These are phyloP conservation scores for Middelhovenomyces tepae DNA, from an alignment of 805 yeast genomes.

Conservation along the genomic window DNA sequence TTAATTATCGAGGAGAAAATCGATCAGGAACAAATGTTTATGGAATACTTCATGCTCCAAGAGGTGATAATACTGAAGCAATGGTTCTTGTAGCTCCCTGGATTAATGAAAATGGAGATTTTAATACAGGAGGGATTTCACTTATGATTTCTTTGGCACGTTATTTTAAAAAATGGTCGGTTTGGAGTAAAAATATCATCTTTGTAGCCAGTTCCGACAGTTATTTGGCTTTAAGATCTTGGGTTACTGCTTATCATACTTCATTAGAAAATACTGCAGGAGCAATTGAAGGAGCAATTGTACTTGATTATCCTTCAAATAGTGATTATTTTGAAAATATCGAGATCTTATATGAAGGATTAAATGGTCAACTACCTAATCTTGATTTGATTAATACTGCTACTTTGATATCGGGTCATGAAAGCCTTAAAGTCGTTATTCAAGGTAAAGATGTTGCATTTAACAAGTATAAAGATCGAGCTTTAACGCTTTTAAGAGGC, in stretches of 20 bases:
- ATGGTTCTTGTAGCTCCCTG: constrained; percentile 88
- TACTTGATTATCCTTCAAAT: constrained; percentile 61
- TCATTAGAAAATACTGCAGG: constrained; percentile 85
- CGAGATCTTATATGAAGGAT: constrained; percentile 75
- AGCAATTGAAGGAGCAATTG: constrained; percentile 81
- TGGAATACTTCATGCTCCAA: constrained; percentile 81
- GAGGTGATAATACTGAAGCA: constrained; percentile 95
- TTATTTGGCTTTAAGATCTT: constrained; percentile 57
- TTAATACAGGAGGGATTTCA: constrained; percentile 75
- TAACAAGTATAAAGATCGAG: constrained; percentile 39
- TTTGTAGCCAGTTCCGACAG: constrained; percentile 74
- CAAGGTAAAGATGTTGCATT: constrained; percentile 34
- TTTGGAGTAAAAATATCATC: constrained; percentile 93
- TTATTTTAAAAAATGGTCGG: constrained; percentile 75
- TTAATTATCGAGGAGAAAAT: constrained; percentile 19
- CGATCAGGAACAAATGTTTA: constrained; percentile 46
- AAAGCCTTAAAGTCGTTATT: constrained; percentile 59
- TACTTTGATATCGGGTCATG: constrained; percentile 63
- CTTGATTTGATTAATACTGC: constrained; percentile 82
- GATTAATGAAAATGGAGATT: constrained; percentile 53
- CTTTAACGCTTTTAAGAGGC: constrained; percentile 52
- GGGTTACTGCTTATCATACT: constrained; percentile 94
- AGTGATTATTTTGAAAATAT: constrained; percentile 62
- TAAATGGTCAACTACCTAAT: constrained; percentile 94
- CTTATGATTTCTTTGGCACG: constrained; percentile 64